A percentile compares a stretch with the other conserved stretches of the same genome.
phyloP scores from a whole-genome alignment of 176 grass and related monocot species.

The Luzula sylvatica region DNA sequence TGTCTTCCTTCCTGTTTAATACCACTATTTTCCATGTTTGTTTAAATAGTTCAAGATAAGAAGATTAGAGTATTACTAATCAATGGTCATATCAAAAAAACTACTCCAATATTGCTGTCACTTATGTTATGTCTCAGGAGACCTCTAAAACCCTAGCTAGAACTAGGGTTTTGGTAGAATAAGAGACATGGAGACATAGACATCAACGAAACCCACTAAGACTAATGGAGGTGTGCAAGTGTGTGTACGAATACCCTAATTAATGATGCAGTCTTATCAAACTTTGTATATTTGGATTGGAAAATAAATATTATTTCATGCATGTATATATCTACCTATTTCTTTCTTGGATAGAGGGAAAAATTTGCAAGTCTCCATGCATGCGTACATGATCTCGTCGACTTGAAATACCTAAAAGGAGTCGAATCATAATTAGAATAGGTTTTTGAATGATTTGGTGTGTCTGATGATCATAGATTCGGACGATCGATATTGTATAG shows the following conservation, averaged over 20 bases:
- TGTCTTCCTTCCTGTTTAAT: neutral
- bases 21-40: neutral
- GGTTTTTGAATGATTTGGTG: too few species aligned
- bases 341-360: too few species aligned
- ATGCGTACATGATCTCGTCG: too few species aligned
- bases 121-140: slow-evolving; percentile 12
- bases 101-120: neutral
- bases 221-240: neutral
- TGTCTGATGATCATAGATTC: too few species aligned
- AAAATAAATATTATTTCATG: slow-evolving; percentile 2
- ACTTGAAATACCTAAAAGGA: too few species aligned
- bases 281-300: too few species aligned
- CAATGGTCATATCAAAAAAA: neutral
- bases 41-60: neutral
- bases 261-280: neutral
- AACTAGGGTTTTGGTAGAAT: neutral
- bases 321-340: too few species aligned
- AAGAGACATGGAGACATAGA: slow-evolving; percentile 13
- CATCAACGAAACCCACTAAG: slow-evolving; percentile 1
- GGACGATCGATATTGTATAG: too few species aligned
- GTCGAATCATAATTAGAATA: too few species aligned
- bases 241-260: too few species aligned
- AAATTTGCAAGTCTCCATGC: too few species aligned
- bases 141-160: slow-evolving; percentile 13
- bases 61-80: neutral